A percentile compares a stretch with the other conserved stretches of the same genome.
phyloP scores from a whole-genome alignment of 2,329 filamentous ascomycete species.

The Ceratocystis lukuohia region DNA sequence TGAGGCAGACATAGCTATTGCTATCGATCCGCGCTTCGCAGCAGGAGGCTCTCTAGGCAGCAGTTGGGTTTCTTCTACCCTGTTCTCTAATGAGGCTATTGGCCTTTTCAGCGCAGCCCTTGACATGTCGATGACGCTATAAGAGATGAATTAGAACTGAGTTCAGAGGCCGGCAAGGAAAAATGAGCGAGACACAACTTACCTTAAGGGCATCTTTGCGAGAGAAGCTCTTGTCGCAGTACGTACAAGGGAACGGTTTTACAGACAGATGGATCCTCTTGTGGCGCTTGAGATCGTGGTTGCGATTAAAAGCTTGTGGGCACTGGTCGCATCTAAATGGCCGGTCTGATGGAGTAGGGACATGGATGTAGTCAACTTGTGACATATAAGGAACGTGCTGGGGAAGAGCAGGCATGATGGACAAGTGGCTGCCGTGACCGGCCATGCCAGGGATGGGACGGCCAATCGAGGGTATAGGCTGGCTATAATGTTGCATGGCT shows the following conservation, averaged over 20 bases:
- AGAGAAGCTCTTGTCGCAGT: slow-evolving; percentile 94
- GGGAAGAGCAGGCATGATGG: slow-evolving; percentile 46
- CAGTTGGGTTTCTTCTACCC: not conserved
- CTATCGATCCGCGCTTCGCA: too few species aligned
- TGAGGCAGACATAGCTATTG: too few species aligned
- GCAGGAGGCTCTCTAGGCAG: not conserved
- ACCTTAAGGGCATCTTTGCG: slow-evolving; percentile 96
- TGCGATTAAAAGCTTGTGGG: slow-evolving; percentile 85
- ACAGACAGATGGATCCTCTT: slow-evolving; percentile 90
- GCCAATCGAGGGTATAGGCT: slow-evolving; percentile 21
- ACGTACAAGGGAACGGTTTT: slow-evolving; percentile 84
- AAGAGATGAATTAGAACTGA: not conserved
- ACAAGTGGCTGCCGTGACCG: slow-evolving; percentile 58
- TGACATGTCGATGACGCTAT: slow-evolving; percentile 49
- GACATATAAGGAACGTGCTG: slow-evolving; percentile 28
- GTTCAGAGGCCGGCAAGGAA: not conserved
- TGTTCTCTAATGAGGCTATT: slow-evolving; percentile 20
- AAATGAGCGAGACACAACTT: slow-evolving; percentile 24
- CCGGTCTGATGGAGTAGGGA: slow-evolving; percentile 46
- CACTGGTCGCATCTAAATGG: slow-evolving; percentile 94
- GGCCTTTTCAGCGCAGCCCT: slow-evolving; percentile 40
- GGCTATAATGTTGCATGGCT: not conserved
- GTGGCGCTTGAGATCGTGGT: slow-evolving; percentile 91
- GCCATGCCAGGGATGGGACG: slow-evolving; percentile 66
- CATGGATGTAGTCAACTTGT: slow-evolving; percentile 39